Evolutionary conservation across 345 rosid species (phyloP).

Genomic region (Bruguiera sexangula): DNA sequence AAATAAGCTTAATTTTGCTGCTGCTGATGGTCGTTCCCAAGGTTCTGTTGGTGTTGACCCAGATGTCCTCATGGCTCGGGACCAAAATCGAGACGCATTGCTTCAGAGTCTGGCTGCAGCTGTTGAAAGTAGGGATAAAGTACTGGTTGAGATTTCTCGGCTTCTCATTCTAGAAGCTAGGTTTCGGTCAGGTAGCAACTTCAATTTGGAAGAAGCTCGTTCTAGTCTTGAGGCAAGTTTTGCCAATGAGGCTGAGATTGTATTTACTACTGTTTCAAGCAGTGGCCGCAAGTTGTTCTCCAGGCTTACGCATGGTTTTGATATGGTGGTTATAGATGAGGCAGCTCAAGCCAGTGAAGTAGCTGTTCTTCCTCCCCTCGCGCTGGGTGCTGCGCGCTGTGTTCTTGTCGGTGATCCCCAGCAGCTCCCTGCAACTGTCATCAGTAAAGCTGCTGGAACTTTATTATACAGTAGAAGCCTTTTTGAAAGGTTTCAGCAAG

Average conservation of each 20-base stretch:
- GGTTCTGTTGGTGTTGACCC: slow-evolving; percentile 99
- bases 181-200: slow-evolving; percentile 74
- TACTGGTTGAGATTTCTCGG: slow-evolving; percentile 96
- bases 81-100: slow-evolving; percentile 80
- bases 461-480: slow-evolving; percentile 92
- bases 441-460: slow-evolving; percentile 98
- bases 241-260: slow-evolving; percentile 99
- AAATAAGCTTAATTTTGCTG: slow-evolving; percentile 68
- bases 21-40: slow-evolving; percentile 76
- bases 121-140: slow-evolving; percentile 94
- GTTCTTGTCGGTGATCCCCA: slow-evolving; percentile 99
- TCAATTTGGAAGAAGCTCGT: slow-evolving; percentile 96
- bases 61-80: slow-evolving; percentile 81
- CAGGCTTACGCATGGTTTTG: slow-evolving; percentile 97
- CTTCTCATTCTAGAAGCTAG: slow-evolving; percentile 75
- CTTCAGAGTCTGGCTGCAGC: slow-evolving; percentile 91
- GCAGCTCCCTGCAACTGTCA: slow-evolving; percentile 99
- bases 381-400: slow-evolving; percentile 95
- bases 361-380: slow-evolving; percentile 90
- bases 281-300: slow-evolving; percentile 97
- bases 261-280: slow-evolving; percentile 97
- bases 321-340: slow-evolving; percentile 99
- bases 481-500: slow-evolving; percentile 96
- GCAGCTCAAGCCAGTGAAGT: slow-evolving; percentile 99
- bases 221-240: slow-evolving; percentile 96